These are phyloP conservation scores for Neonothopanus nambi DNA, from an alignment of 1,284 basidiomycete genomes.

Conservation along the genomic window DNA sequence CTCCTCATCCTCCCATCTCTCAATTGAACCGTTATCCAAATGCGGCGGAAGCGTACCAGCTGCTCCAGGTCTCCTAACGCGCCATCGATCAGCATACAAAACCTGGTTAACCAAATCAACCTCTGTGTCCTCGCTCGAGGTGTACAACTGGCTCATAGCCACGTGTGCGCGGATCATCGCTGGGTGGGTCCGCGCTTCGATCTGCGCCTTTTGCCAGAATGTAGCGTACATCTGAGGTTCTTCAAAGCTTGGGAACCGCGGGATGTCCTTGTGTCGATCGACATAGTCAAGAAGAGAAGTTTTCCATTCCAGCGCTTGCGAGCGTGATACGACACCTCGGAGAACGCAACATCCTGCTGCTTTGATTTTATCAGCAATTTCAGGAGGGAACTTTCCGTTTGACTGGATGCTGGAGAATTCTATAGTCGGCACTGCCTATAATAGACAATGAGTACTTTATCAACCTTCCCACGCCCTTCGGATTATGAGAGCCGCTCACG, in stretches of 20 bases:
- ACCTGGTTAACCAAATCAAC: slow-evolving; percentile 3
- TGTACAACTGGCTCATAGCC: slow-evolving; percentile 6
- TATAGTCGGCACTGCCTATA: slow-evolving; percentile 7
- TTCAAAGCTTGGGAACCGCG: not conserved
- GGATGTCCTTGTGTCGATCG: slow-evolving; percentile 10
- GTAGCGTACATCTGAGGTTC: slow-evolving; percentile 12
- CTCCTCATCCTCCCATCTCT: slow-evolving; percentile 8
- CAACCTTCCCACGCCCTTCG: not conserved
- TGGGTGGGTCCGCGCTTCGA: not conserved
- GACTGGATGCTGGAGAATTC: slow-evolving; percentile 4
- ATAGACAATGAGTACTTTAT: not conserved
- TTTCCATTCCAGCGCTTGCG: slow-evolving; percentile 13
- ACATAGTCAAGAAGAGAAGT: slow-evolving; percentile 8
- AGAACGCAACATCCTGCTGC: slow-evolving; percentile 10
- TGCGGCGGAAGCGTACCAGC: not conserved
- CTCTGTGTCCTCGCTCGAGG: not conserved
- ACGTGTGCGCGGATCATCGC: slow-evolving; percentile 1
- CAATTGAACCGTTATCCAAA: slow-evolving; percentile 7
- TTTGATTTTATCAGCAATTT: slow-evolving; percentile 6
- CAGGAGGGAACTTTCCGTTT: slow-evolving; percentile 3
- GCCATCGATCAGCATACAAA: slow-evolving; percentile 6
- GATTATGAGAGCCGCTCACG: slow-evolving; percentile 2
- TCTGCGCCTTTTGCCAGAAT: slow-evolving; percentile 7
- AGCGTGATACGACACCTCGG: slow-evolving; percentile 8
- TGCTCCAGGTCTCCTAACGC: not conserved